Conservation (phyloP, 148 eudicot genomes). For the Pouteria glomerata region DNA sequence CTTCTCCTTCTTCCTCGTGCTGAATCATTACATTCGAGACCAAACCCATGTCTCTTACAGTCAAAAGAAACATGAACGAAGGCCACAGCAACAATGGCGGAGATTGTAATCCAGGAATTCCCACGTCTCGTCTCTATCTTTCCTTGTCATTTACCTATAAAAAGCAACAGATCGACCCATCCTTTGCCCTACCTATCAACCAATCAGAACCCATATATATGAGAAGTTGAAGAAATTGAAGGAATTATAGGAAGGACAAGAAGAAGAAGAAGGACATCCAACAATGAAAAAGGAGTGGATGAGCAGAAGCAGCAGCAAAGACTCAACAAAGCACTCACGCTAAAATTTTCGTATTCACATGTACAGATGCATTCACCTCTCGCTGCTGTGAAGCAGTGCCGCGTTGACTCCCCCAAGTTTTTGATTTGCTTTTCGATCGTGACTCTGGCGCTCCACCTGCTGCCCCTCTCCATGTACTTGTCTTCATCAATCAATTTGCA, state of each 20-base stretch:
- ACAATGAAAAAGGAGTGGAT: slow-evolving; percentile 5
- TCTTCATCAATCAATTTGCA: slow-evolving; percentile 22
- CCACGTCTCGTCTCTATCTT: slow-evolving; percentile 32
- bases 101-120: slow-evolving; percentile 28
- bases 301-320: slow-evolving; percentile 1
- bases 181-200: background rate
- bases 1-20: background rate
- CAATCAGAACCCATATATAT: slow-evolving; percentile 13
- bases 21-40: background rate
- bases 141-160: background rate
- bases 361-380: slow-evolving; percentile 4
- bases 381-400: slow-evolving; percentile 19
- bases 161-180: slow-evolving; percentile 13
- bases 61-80: slow-evolving; percentile 15
- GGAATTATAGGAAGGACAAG: slow-evolving; percentile 2
- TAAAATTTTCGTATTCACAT: slow-evolving; percentile 7
- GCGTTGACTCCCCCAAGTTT: slow-evolving; percentile 22
- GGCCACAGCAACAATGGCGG: slow-evolving; percentile 32
- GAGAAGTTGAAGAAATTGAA: background rate
- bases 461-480: slow-evolving; percentile 23
- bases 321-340: background rate
- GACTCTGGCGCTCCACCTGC: slow-evolving; percentile 14
- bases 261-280: slow-evolving; percentile 6
- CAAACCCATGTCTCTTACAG: slow-evolving; percentile 10
- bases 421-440: slow-evolving; percentile 10